Evolutionary conservation across 257 asterid genomes (phyloP), one percentile per base, ranked within the genome.

Genomic region (Verbena officinalis): DNA sequence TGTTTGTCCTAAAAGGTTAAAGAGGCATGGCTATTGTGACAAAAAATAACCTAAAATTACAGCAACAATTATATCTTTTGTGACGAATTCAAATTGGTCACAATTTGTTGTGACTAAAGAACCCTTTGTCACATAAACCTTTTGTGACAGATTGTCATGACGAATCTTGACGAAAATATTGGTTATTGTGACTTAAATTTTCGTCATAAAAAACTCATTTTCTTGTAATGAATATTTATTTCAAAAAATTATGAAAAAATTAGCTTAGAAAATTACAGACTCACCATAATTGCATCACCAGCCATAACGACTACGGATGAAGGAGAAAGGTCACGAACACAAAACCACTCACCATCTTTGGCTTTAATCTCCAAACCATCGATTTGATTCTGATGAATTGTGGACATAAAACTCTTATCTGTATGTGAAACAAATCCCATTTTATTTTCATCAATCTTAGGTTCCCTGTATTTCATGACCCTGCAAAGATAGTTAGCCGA

Each of bases 371-470:
- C 89, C 75, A 89, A 69, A 17, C 95, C 96, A 69, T 89, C 80
- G 1, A 81, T 65, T 64, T 64, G 73, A 64, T 84, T 81, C 30
- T 89, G 95, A 79, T 86, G 88, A 64, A 89, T 62, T 20, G 87
- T 86, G 16, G 96, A 78, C 89, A 89, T 80, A 20, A 89, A 89
- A 8, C 89, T 79, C 75, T 89, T 89, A 72, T 89, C 96, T 0
- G 96, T 89, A 55, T 89, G 96, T 0, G 90, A 50, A 20, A 84
- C 90, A 40, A 84, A 77, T 4, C 89, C 96, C 73, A 82, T 40
- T 12, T 64, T 86, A 44, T 14, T 68, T 43, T 89, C 95, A 40
- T 49, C 5, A 7, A 1, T 21, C 67, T 65, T 54, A 7, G 89
- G 77, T 65, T 56, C 84, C 39, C 75, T 79, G 34, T 89, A 89